Evolutionary conservation across 371 early-diverging fungal genomes (phyloP).

Genomic region (Mucor ambiguus): DNA sequence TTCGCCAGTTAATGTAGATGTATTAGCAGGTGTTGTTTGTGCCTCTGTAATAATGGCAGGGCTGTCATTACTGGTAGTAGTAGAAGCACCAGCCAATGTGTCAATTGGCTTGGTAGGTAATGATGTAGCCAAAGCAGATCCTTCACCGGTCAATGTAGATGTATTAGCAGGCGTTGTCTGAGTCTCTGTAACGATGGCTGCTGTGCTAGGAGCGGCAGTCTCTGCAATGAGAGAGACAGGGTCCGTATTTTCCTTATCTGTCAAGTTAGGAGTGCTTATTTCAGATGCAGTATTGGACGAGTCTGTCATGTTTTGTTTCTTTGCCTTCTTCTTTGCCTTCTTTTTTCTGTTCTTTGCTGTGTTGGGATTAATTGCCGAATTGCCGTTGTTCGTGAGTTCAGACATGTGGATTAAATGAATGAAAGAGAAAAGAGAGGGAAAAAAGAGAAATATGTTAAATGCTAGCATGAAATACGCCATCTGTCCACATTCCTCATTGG

Average conservation of each 20-base stretch:
- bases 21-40: neutral
- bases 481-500: slow-evolving; percentile 11
- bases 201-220: neutral
- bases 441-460: neutral
- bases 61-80: no score
- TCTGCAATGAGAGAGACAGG: neutral
- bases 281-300: neutral
- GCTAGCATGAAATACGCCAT: neutral
- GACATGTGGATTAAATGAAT: slow-evolving; percentile 7
- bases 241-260: neutral
- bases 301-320: neutral
- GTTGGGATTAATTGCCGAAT: slow-evolving; percentile 9
- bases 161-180: neutral
- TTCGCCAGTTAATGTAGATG: neutral
- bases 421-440: slow-evolving; percentile 1
- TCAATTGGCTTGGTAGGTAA: neutral
- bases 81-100: no score
- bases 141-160: neutral
- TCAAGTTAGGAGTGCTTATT: neutral
- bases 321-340: slow-evolving; percentile 20
- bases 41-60: neutral
- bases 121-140: neutral
- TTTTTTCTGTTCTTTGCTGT: slow-evolving; percentile 20
- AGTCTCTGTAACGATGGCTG: neutral
- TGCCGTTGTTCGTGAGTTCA: slow-evolving; percentile 1